These are phyloP conservation scores for Jaltomata sinuosa DNA, from an alignment of 257 asterid genomes.

Conservation along the genomic window DNA sequence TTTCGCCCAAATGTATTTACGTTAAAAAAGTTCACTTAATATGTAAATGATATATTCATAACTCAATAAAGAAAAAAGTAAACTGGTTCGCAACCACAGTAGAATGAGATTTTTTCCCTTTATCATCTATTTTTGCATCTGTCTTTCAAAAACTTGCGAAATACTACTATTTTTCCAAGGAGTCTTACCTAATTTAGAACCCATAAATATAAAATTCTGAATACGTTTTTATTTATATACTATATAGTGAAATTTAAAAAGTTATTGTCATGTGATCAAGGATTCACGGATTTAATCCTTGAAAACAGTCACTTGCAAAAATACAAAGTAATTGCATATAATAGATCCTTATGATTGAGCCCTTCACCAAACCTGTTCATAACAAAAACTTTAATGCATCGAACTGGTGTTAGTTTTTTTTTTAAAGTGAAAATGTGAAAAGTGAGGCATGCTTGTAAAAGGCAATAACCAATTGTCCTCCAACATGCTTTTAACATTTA, in stretches of 20 bases:
- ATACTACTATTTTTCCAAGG: background rate
- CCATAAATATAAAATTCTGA: background rate
- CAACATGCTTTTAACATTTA: background rate
- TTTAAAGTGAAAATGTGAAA: too few species aligned
- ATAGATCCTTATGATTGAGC: too few species aligned
- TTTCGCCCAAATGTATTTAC: background rate
- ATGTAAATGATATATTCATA: background rate
- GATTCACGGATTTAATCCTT: too few species aligned
- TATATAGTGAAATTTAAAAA: background rate
- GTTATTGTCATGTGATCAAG: too few species aligned
- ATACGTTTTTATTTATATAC: rapidly evolving
- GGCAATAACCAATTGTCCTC: background rate
- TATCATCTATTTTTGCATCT: background rate
- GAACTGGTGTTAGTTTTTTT: too few species aligned
- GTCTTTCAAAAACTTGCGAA: background rate
- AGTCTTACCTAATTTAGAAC: background rate
- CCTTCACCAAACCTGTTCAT: too few species aligned
- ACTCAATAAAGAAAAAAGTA: background rate
- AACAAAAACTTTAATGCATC: too few species aligned
- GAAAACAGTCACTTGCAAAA: too few species aligned
- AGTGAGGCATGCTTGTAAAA: background rate
- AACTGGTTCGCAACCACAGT: background rate
- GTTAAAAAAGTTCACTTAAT: background rate
- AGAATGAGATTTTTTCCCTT: background rate
- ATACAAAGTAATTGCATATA: too few species aligned